A percentile compares a stretch with the other conserved stretches of the same genome.
These are phyloP conservation scores for Cymodocea nodosa DNA, from an alignment of 116 monocot species.

Conservation along the genomic window DNA sequence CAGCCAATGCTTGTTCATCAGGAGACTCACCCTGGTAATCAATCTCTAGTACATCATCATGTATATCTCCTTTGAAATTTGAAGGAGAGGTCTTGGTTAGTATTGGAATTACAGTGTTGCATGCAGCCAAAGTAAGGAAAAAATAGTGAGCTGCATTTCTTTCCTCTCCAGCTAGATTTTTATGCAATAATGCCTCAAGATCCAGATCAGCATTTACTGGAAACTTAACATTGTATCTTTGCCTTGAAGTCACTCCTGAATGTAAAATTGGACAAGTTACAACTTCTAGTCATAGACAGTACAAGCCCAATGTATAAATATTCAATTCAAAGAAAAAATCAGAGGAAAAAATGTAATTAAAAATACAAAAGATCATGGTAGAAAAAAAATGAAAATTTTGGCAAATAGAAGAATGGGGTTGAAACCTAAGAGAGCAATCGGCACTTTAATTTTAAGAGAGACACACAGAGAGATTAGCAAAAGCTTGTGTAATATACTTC, in stretches of 20 bases:
- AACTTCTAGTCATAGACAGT: background rate
- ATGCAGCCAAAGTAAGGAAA: conserved; percentile 59
- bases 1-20: conserved; percentile 83
- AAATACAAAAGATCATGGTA: background rate
- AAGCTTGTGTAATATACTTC: too few species aligned
- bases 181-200: conserved; percentile 26
- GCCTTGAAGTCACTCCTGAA: conserved; percentile 49
- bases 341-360: background rate
- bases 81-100: conserved; percentile 23
- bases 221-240: conserved; percentile 55
- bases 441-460: too few species aligned
- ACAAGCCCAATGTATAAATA: background rate
- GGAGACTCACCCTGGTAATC: conserved; percentile 97
- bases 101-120: conserved; percentile 81
- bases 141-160: conserved; percentile 36
- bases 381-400: background rate
- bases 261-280: conserved; percentile 56
- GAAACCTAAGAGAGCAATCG: too few species aligned
- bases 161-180: conserved; percentile 17
- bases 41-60: conserved; percentile 3
- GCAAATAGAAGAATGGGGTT: too few species aligned
- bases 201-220: conserved; percentile 60
- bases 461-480: too few species aligned
- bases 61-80: conserved; percentile 14
- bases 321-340: background rate